phyloP scores from a whole-genome alignment of 2,329 filamentous ascomycete genomes.

The Neobulgaria alba region DNA sequence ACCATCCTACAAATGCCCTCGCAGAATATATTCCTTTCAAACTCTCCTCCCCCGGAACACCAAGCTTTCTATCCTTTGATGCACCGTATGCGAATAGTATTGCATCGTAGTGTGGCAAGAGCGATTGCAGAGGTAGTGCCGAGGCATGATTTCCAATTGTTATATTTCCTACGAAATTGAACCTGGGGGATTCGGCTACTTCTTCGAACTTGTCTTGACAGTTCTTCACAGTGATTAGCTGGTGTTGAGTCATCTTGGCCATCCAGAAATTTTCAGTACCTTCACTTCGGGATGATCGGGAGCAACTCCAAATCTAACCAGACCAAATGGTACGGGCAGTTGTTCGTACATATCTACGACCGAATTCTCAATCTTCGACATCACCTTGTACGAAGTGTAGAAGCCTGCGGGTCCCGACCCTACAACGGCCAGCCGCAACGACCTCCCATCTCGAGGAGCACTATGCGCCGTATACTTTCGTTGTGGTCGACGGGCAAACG shows the following conservation, averaged over 20 bases:
- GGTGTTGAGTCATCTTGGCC: not conserved
- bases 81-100: conserved; percentile 91
- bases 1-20: conserved; percentile 93
- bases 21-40: conserved; percentile 76
- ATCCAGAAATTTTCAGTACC: conserved; percentile 38
- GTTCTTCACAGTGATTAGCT: conserved; percentile 49
- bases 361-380: conserved; percentile 64
- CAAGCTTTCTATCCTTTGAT: conserved; percentile 69
- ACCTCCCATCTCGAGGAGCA: conserved; percentile 31
- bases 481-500: conserved; percentile 4
- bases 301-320: conserved; percentile 92
- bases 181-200: conserved; percentile 71
- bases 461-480: conserved; percentile 20
- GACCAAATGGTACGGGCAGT: conserved; percentile 82
- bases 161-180: conserved; percentile 88
- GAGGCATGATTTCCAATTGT: conserved; percentile 54
- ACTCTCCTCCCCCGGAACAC: conserved; percentile 67
- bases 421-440: conserved; percentile 76
- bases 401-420: conserved; percentile 95
- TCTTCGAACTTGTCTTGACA: conserved; percentile 91
- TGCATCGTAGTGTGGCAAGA: conserved; percentile 82
- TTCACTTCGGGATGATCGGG: conserved; percentile 98
- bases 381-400: conserved; percentile 81
- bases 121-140: conserved; percentile 53
- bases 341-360: conserved; percentile 94